Evolutionary conservation across 2,329 filamentous ascomycete genomes (phyloP), one percentile per base, ranked within the genome.

Genomic region (Fusarium sarcochroum): DNA sequence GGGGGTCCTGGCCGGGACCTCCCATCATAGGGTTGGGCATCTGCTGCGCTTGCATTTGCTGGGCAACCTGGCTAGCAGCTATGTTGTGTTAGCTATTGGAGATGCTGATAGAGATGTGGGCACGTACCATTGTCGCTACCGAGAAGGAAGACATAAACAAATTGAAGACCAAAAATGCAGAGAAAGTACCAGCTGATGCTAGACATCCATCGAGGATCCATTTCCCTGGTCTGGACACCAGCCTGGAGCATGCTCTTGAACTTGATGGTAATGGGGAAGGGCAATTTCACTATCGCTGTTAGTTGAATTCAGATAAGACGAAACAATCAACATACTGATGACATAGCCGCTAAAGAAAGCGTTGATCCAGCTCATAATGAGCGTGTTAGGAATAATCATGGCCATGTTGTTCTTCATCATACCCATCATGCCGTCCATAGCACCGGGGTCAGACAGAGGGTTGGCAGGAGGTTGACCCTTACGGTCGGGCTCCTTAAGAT

Each of bases 351-450:
- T 97, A 76, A 99, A 99, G 78, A 98, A 99, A 0, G 96, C 94
- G 82, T 99, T 99, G 79, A 99, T 98, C 96, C 96, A 99, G 71
- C 95, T 96, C 96, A 99, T 99, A 73, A 99, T 99, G 78, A 99
- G 82, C 7, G 94, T 98, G 81, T 99, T 97, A 48, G 96, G 96
- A 60, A 99, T 93, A 84, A 99, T 98, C 96, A 98, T 99, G 69
- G 96, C 95, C 92, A 99, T 97, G 78, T 99, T 97, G 59, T 94
- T 94, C 88, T 99, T 99, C 93, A 99, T 97, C 93, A 97, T 97
- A 72, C 96, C 95, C 96, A 99, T 99, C 96, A 99, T 99, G 72
- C 94, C 95, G 78, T 99, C 97, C 96, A 99, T 99, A 60, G 93
- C 93, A 47, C 91, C 91, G 21, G 97, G 97, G 79, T 99, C 96